Evolutionary conservation across 2,329 filamentous ascomycete genomes (phyloP).

Genomic region (Drechslerella stenobrocha): DNA sequence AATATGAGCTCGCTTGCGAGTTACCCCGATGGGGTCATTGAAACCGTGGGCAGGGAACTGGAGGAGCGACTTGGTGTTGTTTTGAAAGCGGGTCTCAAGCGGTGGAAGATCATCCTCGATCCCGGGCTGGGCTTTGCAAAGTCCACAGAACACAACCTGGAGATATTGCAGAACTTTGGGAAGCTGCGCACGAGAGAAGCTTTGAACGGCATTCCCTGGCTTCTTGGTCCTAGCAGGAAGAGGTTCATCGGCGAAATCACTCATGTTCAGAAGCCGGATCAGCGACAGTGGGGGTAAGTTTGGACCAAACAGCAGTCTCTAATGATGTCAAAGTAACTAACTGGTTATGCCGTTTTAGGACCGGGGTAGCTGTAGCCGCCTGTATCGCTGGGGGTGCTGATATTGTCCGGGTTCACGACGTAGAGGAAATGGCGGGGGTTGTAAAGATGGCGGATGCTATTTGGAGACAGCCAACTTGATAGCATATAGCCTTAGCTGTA

Average conservation of each 20-base stretch:
- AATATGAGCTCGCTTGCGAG: conserved; percentile 73
- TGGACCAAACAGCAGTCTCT: not conserved
- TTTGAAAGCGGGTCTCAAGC: conserved; percentile 75
- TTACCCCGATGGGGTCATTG: conserved; percentile 68
- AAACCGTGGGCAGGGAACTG: conserved; percentile 70
- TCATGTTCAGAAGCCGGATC: conserved; percentile 69
- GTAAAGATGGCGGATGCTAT: conserved; percentile 91
- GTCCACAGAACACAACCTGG: conserved; percentile 75
- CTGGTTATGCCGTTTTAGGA: conserved; percentile 55
- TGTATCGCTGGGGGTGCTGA: conserved; percentile 86
- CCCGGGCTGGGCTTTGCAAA: conserved; percentile 96
- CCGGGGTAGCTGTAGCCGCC: conserved; percentile 82
- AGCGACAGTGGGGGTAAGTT: conserved; percentile 70
- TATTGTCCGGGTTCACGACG: conserved; percentile 89
- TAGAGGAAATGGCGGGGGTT: conserved; percentile 80
- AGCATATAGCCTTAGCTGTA: too few species aligned
- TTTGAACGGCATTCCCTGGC: conserved; percentile 75
- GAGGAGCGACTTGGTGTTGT: conserved; percentile 71
- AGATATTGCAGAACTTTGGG: conserved; percentile 70
- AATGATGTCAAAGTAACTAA: not conserved
- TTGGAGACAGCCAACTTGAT: conserved; percentile 71
- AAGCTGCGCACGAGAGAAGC: conserved; percentile 68
- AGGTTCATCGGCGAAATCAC: conserved; percentile 83
- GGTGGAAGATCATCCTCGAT: conserved; percentile 94
- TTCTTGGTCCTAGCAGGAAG: conserved; percentile 87